These are phyloP conservation scores for Penicillium verhagenii DNA, from an alignment of 495 filamentous ascomycete species.

Conservation along the genomic window DNA sequence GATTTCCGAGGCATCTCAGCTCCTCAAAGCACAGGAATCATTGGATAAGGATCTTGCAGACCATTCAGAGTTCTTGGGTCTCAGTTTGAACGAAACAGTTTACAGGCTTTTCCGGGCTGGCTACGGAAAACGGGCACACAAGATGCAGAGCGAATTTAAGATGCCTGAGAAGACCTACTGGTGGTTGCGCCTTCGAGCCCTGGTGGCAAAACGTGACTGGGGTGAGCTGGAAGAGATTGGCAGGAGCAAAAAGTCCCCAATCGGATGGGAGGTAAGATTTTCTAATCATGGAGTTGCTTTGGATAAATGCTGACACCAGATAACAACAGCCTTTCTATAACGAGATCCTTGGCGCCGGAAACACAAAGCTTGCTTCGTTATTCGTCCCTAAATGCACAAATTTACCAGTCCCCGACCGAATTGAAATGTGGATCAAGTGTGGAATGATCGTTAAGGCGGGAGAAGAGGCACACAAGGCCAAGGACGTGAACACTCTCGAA, in stretches of 20 bases:
- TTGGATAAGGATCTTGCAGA: constrained; percentile 77
- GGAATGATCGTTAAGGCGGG: constrained; percentile 86
- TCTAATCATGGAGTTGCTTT: constrained; percentile 2
- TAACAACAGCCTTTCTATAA: constrained; percentile 79
- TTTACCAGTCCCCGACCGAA: constrained; percentile 60
- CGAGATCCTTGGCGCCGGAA: constrained; percentile 82
- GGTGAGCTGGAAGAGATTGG: constrained; percentile 83
- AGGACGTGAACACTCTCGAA: constrained; percentile 69
- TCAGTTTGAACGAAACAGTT: constrained; percentile 86
- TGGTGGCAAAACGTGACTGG: constrained; percentile 89
- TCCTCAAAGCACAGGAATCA: constrained; percentile 80
- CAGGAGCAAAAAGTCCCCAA: constrained; percentile 71
- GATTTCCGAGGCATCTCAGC: constrained; percentile 70
- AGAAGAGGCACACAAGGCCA: constrained; percentile 83
- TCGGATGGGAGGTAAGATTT: constrained; percentile 84
- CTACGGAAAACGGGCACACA: constrained; percentile 76
- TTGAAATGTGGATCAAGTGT: constrained; percentile 96
- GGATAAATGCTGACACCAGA: constrained; percentile 23
- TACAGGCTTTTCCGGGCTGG: constrained; percentile 75
- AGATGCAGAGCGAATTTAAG: constrained; percentile 87
- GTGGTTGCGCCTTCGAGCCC: constrained; percentile 87
- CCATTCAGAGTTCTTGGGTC: constrained; percentile 66
- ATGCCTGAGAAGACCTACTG: constrained; percentile 84
- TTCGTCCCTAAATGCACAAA: constrained; percentile 87
- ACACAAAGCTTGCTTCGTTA: constrained; percentile 75